Evolutionary conservation across 148 eudicot species (phyloP).

Genomic region (Amaranthus palmeri): DNA sequence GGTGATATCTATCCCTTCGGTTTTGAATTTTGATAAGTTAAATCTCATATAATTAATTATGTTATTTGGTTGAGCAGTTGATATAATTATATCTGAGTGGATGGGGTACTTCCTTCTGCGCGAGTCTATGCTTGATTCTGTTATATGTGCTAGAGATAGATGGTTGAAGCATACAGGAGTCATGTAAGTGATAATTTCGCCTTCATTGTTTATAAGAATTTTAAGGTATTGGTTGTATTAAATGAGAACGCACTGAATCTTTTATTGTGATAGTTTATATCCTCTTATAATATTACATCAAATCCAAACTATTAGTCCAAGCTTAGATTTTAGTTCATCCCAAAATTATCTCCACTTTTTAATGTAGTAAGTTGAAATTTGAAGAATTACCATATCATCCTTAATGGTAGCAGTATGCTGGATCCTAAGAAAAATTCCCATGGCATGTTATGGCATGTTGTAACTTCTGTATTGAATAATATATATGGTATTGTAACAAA

Average conservation of each 20-base stretch:
- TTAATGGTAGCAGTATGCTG: no score
- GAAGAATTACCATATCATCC: no score
- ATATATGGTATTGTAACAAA: no score
- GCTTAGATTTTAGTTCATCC: no score
- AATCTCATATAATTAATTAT: slow-evolving; percentile 11
- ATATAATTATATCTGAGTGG: slow-evolving; percentile 97
- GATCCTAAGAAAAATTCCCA: no score
- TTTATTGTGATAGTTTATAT: neutral
- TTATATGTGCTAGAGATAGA: slow-evolving; percentile 89
- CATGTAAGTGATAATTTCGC: slow-evolving; percentile 49
- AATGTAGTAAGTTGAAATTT: no score
- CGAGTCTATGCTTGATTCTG: slow-evolving; percentile 98
- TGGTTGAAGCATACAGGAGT: slow-evolving; percentile 93
- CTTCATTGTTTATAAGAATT: neutral
- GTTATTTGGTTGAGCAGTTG: slow-evolving; percentile 54
- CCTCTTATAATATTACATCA: no score
- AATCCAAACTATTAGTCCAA: no score
- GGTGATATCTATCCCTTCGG: neutral
- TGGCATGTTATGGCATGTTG: no score
- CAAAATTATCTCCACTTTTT: no score
- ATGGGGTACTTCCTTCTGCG: slow-evolving; percentile 99
- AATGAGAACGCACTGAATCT: neutral
- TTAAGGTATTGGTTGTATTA: neutral
- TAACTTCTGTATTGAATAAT: no score
- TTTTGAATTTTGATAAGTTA: neutral